phyloP scores from a whole-genome alignment of 352 stramenopile genomes.

The Phytophthora ohioensis region DNA sequence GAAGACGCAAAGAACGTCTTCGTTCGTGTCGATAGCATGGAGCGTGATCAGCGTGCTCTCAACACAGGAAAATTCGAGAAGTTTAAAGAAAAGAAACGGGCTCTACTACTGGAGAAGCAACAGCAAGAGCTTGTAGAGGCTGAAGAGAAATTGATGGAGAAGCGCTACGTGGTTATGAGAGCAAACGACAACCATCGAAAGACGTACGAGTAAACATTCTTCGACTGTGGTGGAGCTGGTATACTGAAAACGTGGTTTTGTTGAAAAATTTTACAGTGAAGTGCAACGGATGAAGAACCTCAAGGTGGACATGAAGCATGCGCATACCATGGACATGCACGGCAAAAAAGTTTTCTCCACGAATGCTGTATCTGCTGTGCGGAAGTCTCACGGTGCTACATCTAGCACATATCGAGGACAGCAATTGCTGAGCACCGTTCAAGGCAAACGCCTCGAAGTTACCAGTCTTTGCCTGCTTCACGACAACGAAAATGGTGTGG shows the following conservation, averaged over 20 bases:
- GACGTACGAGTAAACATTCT: constrained; percentile 42
- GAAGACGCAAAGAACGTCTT: constrained; percentile 84
- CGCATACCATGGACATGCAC: constrained; percentile 67
- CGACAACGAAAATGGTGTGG: constrained; percentile 56
- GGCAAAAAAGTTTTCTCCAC: constrained; percentile 74
- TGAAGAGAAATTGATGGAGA: constrained; percentile 77
- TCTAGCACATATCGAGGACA: constrained; percentile 73
- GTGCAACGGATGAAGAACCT: constrained; percentile 78
- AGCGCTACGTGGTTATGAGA: constrained; percentile 71
- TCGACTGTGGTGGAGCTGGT: constrained; percentile 1
- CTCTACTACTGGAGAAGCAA: constrained; percentile 62
- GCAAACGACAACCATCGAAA: constrained; percentile 64
- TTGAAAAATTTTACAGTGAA: constrained; percentile 47
- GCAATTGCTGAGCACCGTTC: constrained; percentile 74
- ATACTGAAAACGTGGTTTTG: background rate
- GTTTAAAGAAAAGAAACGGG: constrained; percentile 67
- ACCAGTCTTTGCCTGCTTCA: constrained; percentile 73
- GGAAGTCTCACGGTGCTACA: constrained; percentile 53
- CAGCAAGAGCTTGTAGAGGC: constrained; percentile 63
- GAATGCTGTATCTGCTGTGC: constrained; percentile 43
- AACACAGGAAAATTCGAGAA: constrained; percentile 61
- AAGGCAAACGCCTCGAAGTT: constrained; percentile 79
- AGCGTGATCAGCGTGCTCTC: constrained; percentile 58
- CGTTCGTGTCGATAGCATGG: constrained; percentile 60
- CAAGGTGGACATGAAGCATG: constrained; percentile 67